Evolutionary conservation across 2,329 filamentous ascomycete genomes (phyloP).

Genomic region (Aspergillus sp.): DNA sequence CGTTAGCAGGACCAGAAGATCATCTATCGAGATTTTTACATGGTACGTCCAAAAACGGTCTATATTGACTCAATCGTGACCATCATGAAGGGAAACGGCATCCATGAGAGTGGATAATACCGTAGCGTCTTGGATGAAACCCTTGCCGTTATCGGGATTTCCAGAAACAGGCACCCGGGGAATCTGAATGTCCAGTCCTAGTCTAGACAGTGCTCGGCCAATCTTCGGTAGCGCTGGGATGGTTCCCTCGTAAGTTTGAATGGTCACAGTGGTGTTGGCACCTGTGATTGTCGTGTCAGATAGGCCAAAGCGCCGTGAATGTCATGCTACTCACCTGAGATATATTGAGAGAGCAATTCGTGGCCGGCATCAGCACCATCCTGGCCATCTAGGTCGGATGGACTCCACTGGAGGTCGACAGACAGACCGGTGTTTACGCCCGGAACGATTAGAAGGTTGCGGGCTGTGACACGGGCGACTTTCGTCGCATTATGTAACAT

Average conservation of each 20-base stretch:
- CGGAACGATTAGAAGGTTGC: constrained; percentile 61
- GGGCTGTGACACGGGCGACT: constrained; percentile 71
- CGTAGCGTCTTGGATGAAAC: constrained; percentile 82
- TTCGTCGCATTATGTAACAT: constrained; percentile 70
- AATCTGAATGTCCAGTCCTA: constrained; percentile 70
- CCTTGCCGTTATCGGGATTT: constrained; percentile 44
- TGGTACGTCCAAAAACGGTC: constrained; percentile 5
- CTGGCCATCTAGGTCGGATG: constrained; percentile 60
- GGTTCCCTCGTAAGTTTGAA: constrained; percentile 68
- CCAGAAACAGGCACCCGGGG: constrained; percentile 62
- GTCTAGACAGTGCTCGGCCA: constrained; percentile 68
- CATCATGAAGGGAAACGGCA: constrained; percentile 11
- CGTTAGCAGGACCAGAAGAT: constrained; percentile 28
- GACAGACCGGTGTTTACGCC: constrained; percentile 71
- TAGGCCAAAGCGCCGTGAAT: not conserved
- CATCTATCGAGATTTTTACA: constrained; percentile 2
- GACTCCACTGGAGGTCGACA: constrained; percentile 73
- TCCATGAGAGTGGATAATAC: constrained; percentile 37
- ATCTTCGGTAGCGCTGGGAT: constrained; percentile 73
- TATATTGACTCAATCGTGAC: constrained; percentile 8
- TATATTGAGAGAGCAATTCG: constrained; percentile 77
- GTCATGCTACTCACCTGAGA: constrained; percentile 61
- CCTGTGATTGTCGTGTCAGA: constrained; percentile 42
- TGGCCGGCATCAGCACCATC: constrained; percentile 62
- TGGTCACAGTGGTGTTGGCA: constrained; percentile 75